Evolutionary conservation across 257 asterid species (phyloP), one percentile per base, ranked within the genome.

Genomic region (Plantago major): DNA sequence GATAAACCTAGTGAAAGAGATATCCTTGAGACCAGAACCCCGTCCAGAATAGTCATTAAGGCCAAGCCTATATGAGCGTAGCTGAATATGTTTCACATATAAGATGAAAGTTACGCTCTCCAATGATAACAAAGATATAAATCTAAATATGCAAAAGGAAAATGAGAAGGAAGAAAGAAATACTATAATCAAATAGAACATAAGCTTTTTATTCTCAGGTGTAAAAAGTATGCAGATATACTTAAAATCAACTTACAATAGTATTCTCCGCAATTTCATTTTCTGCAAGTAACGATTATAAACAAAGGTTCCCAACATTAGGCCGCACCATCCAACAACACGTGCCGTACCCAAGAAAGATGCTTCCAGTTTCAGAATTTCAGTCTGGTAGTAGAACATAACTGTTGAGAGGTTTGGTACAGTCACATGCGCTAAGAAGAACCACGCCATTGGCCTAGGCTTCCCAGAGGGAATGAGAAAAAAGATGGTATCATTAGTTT

Each of bases 371-470:
- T 80, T 75, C 63, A 91, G 76, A 72, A 66, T 48, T 79, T 91
- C 98, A 46, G 98, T 78, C 84, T 88, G 98, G 78, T 88, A 91
- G 79, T 88, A 88, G 78, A 91, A 91, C 96, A 91, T 86, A 59
- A 88, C 70, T 2, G 94, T 88, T 0, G 96, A 82, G 72, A 88
- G 75, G 78, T 88, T 91, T 63, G 96, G 96, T 60, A 86, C 79
- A 40, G 95, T 86, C 73, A 88, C 90, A 13, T 82, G 85, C 67
- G 96, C 96, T 73, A 91, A 63, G 83, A 91, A 88, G 81, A 91
- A 91, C 98, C 98, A 91, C 16, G 92, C 80, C 98, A 91, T 91
- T 55, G 98, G 96, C 75, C 98, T 91, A 73, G 46, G 60, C 10
- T 73, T 74, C 72, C 82, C 60, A 66, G 55, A 73, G 73, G 67